Evolutionary conservation across 192 early-diverging fungal genomes (phyloP).

Genomic region (Funneliformis mosseae): DNA sequence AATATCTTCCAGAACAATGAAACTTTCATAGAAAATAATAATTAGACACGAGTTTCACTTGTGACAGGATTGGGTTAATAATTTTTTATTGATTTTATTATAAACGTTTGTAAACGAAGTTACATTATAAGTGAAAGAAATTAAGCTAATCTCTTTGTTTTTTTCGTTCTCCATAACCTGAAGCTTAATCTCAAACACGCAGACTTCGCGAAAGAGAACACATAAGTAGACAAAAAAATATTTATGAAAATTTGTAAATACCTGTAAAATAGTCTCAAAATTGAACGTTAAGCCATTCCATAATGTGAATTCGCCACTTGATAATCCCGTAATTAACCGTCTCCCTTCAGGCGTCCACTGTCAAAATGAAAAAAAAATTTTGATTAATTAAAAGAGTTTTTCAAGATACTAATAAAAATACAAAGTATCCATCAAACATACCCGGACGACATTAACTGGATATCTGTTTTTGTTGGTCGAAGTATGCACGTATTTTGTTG

Average conservation of each 20-base stretch:
- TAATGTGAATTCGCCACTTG: constrained; percentile 92
- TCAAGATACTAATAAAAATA: too few relatives aligned
- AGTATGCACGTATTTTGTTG: constrained; percentile 88
- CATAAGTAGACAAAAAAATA: constrained; percentile 19
- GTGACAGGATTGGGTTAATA: not conserved
- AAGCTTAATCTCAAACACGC: not conserved
- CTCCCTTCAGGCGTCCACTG: constrained; percentile 97
- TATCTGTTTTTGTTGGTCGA: constrained; percentile 92
- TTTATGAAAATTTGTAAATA: constrained; percentile 32
- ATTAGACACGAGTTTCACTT: not conserved
- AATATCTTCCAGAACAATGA: not conserved
- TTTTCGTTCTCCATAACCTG: not conserved
- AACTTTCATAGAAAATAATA: not conserved
- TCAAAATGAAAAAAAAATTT: not conserved
- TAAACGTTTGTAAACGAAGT: not conserved
- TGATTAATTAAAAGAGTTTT: not conserved
- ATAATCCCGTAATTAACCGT: constrained; percentile 89
- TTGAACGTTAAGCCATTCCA: constrained; percentile 99
- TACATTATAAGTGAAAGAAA: not conserved
- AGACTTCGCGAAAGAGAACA: not conserved
- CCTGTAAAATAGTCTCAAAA: constrained; percentile 95
- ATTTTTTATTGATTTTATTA: not conserved
- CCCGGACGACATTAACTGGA: constrained; percentile 88
- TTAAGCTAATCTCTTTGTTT: not conserved
- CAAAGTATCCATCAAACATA: constrained; percentile 41